Evolutionary conservation across 305 asterid species (phyloP), one percentile per base, ranked within the genome.

Genomic region (Withania somnifera): DNA sequence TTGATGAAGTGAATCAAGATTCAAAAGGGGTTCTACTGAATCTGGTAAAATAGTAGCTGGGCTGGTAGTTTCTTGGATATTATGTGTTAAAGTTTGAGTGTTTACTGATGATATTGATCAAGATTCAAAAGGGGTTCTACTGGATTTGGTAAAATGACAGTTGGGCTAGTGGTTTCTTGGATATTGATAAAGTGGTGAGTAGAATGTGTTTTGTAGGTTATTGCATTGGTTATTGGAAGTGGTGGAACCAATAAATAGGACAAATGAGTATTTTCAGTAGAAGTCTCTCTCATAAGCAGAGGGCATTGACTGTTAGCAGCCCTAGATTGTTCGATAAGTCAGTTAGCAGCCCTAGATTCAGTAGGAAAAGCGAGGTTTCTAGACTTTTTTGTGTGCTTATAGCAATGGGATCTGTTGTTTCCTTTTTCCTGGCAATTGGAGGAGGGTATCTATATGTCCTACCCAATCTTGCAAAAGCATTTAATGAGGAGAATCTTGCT

Each of bases 391-490:
- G 81, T 76, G 84, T 83, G 53, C 82, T 84, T 10, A 66, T 89
- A 58, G 84, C 85, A 7, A 17, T 89, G 68, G 93, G 89, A 85
- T 88, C 91, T 15, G 85, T 86, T 51, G 28, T 90, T 81, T 86
- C 91, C 15, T 92, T 91, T 87, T 79, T 89, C 85, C 83, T 88
- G 67, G 95, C 95, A 22, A 78, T 87, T 83, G 84, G 88, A 32
- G 86, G 91, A 69, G 92, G 93, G 34, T 93, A 89, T 88, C 42
- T 91, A 11, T 92, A 89, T 82, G 91, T 91, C 84, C 84, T 91
- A 38, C 97, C 95, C 3, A 92, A 87, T 78, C 87, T 93, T 66
- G 84, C 89, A 17, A 86, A 85, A 79, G 79, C 93, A 5, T 89
- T 88, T 75, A 89, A 84, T 61, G 90, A 87, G 80, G 77, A 57